phyloP scores from a whole-genome alignment of 1,284 basidiomycete genomes.

The Fomitopsis schrenkii region DNA sequence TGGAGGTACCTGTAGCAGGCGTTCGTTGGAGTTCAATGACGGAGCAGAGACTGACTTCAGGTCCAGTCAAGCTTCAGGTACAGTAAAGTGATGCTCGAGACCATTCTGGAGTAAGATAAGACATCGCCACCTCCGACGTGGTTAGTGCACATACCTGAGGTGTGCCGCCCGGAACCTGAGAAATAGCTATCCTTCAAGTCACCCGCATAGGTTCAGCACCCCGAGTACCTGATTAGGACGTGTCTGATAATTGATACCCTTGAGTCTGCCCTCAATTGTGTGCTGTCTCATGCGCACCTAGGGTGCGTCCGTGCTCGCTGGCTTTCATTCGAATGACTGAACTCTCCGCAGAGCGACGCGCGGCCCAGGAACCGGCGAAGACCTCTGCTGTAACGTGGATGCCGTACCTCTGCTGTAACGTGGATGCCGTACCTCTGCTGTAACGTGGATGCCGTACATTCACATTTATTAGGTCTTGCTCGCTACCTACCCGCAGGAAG shows the following conservation, averaged over 20 bases:
- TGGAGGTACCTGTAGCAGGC: slow-evolving; percentile 86
- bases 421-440: slow-evolving; percentile 52
- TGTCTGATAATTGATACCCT: slow-evolving; percentile 76
- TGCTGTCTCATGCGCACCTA: slow-evolving; percentile 64
- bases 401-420: slow-evolving; percentile 56
- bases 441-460: slow-evolving; percentile 81
- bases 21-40: slow-evolving; percentile 79
- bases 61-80: too few species aligned
- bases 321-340: slow-evolving; percentile 6
- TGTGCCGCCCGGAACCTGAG: slow-evolving; percentile 28
- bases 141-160: slow-evolving; percentile 74
- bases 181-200: slow-evolving; percentile 1
- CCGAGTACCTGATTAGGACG: slow-evolving; percentile 74
- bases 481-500: slow-evolving; percentile 54
- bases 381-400: slow-evolving; percentile 56
- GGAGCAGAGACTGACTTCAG: slow-evolving; percentile 66
- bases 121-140: slow-evolving; percentile 73
- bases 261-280: slow-evolving; percentile 74
- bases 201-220: slow-evolving; percentile 55
- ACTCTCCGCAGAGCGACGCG: slow-evolving; percentile 46
- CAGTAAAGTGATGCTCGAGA: slow-evolving; percentile 73
- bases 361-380: slow-evolving; percentile 51
- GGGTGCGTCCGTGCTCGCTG: slow-evolving; percentile 42
- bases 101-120: slow-evolving; percentile 64
- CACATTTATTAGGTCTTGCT: slow-evolving; percentile 83